Conservation (phyloP, 345 rosid species). For the Murraya paniculata region DNA sequence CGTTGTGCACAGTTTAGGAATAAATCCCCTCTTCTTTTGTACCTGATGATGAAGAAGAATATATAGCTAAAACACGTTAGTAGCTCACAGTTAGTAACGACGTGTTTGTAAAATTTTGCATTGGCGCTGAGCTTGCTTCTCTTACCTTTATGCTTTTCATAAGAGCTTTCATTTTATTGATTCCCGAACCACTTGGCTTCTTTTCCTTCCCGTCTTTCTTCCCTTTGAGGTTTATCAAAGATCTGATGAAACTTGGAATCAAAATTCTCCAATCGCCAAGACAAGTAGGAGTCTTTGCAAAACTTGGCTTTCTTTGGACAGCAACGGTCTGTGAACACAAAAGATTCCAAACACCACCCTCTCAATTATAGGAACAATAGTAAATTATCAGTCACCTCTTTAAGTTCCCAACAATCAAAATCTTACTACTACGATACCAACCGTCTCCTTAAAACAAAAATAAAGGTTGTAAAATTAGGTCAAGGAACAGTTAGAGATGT, state of each 20-base stretch:
- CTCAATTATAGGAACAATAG: too few species aligned
- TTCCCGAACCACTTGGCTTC: conserved; percentile 17
- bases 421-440: too few species aligned
- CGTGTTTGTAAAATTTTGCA: too few species aligned
- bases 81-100: too few species aligned
- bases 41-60: conserved; percentile 24
- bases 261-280: conserved; percentile 28
- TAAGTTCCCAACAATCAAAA: neutral
- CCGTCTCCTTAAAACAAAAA: too few species aligned
- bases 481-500: neutral
- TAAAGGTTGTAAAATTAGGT: neutral
- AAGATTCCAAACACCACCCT: neutral
- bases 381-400: neutral
- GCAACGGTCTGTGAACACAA: conserved; percentile 24
- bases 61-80: too few species aligned
- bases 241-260: conserved; percentile 29
- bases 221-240: conserved; percentile 22
- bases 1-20: conserved; percentile 19
- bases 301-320: conserved; percentile 16
- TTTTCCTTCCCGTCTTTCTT: conserved; percentile 26
- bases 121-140: neutral
- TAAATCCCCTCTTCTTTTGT: conserved; percentile 26
- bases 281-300: conserved; percentile 29
- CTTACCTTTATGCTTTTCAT: conserved; percentile 36
- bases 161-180: conserved; percentile 21